Evolutionary conservation across 352 stramenopile genomes (phyloP).

Genomic region (Lagenidium giganteum): DNA sequence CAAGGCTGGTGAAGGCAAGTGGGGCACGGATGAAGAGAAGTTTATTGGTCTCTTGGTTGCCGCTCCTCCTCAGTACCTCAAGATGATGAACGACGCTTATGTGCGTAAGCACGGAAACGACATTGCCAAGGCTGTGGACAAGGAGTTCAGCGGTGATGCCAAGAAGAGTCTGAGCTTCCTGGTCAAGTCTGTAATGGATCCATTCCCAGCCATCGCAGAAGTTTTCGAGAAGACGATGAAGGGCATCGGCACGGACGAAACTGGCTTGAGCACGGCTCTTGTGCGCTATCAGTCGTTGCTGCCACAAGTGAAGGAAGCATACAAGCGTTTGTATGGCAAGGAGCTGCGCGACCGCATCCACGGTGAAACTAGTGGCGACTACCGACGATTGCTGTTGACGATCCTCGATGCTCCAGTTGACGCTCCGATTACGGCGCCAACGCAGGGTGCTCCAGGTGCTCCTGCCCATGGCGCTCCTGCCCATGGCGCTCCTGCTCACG

Average conservation of each 20-base stretch:
- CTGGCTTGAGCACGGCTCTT: conserved; percentile 40
- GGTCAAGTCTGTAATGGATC: no score
- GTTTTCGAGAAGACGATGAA: conserved; percentile 62
- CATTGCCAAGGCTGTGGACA: conserved; percentile 10
- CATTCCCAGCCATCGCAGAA: no score
- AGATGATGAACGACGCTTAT: conserved; percentile 10
- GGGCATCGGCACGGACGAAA: conserved; percentile 49
- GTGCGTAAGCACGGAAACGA: conserved; percentile 4
- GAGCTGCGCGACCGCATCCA: conserved; percentile 48
- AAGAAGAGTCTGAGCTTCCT: no score
- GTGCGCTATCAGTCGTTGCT: conserved; percentile 55
- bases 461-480: neutral
- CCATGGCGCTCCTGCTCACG: no score
- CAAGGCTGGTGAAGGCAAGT: conserved; percentile 17
- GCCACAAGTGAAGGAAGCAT: conserved; percentile 26
- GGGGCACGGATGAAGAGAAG: conserved; percentile 13
- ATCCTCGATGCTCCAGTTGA: conserved; percentile 41
- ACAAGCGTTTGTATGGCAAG: conserved; percentile 36
- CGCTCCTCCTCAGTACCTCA: conserved; percentile 6
- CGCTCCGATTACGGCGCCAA: conserved; percentile 1
- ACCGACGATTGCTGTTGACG: conserved; percentile 37
- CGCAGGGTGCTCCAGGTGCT: conserved; percentile 2
- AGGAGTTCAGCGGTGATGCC: conserved; percentile 14
- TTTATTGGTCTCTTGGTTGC: conserved; percentile 3
- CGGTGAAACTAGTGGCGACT: conserved; percentile 52